These are phyloP conservation scores for Hypoxylon fuscum DNA, from an alignment of 495 filamentous ascomycete genomes.

Conservation along the genomic window DNA sequence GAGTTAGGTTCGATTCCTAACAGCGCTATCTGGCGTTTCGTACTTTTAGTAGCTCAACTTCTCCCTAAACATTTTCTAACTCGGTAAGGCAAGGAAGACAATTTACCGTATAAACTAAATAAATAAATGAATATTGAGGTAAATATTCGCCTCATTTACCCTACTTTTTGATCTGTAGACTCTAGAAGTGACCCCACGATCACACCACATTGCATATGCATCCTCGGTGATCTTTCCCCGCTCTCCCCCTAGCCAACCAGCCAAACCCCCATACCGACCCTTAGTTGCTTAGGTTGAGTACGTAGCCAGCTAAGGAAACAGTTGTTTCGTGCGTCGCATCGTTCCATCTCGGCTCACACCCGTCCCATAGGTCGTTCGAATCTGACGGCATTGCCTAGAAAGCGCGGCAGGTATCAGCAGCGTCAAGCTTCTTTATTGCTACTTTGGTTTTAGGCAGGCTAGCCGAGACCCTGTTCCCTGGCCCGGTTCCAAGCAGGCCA, in stretches of 20 bases:
- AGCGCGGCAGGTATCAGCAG: too few species aligned
- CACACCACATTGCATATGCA: conserved; percentile 44
- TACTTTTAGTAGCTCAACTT: too few species aligned
- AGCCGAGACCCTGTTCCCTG: not conserved
- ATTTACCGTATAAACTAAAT: conserved; percentile 13
- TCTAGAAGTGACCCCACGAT: conserved; percentile 43
- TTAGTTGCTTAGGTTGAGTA: not conserved
- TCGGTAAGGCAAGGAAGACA: not conserved
- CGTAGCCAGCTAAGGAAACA: not conserved
- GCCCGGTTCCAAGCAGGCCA: not conserved
- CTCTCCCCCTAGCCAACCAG: conserved; percentile 1
- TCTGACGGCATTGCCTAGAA: conserved; percentile 13
- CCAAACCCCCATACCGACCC: not conserved
- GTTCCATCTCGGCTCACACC: conserved; percentile 46
- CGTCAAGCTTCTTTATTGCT: conserved; percentile 12
- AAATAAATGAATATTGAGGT: conserved; percentile 11
- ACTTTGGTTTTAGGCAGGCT: not conserved
- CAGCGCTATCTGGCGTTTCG: too few species aligned
- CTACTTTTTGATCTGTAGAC: too few species aligned
- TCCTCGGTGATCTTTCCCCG: conserved; percentile 28
- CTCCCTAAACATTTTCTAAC: conserved; percentile 4
- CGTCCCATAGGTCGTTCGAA: conserved; percentile 25
- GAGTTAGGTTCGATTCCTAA: too few species aligned
- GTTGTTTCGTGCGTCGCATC: conserved; percentile 33
- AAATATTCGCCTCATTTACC: too few species aligned